Conservation (phyloP, 2,329 filamentous ascomycete species). For the Leptographium radiaticola region DNA sequence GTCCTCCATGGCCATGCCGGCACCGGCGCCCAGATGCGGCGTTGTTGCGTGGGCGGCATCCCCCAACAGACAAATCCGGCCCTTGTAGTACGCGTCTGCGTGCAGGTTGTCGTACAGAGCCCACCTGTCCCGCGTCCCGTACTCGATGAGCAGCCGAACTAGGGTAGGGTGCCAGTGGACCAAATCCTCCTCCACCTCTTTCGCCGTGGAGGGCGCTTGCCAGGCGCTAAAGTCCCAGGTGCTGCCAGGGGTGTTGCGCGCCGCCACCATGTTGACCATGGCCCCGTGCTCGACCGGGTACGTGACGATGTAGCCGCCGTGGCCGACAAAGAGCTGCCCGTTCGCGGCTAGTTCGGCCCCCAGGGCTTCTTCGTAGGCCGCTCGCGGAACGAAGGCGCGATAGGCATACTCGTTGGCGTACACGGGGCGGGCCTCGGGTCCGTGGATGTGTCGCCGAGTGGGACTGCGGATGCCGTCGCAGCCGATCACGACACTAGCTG, state of each 20-base stretch:
- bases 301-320: neutral
- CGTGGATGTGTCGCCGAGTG: conserved; percentile 16
- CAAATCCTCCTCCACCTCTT: conserved; percentile 32
- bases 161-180: conserved; percentile 21
- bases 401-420: neutral
- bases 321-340: neutral
- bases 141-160: conserved; percentile 9
- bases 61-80: conserved; percentile 29
- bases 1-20: conserved; percentile 13
- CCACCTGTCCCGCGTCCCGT: conserved; percentile 11
- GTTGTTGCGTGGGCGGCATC: conserved; percentile 35
- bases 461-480: conserved; percentile 49
- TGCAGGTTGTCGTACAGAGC: neutral
- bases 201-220: conserved; percentile 25
- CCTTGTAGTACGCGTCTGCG: too few species aligned
- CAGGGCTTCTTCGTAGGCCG: conserved; percentile 23
- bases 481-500: conserved; percentile 33
- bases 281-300: conserved; percentile 29
- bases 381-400: neutral
- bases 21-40: conserved; percentile 27
- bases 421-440: neutral
- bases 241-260: neutral
- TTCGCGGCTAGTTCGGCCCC: conserved; percentile 27
- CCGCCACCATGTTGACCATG: conserved; percentile 27
- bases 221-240: neutral